phyloP scores from a whole-genome alignment of 768 basidiomycete species.

The Boletus vermiculosoides region DNA sequence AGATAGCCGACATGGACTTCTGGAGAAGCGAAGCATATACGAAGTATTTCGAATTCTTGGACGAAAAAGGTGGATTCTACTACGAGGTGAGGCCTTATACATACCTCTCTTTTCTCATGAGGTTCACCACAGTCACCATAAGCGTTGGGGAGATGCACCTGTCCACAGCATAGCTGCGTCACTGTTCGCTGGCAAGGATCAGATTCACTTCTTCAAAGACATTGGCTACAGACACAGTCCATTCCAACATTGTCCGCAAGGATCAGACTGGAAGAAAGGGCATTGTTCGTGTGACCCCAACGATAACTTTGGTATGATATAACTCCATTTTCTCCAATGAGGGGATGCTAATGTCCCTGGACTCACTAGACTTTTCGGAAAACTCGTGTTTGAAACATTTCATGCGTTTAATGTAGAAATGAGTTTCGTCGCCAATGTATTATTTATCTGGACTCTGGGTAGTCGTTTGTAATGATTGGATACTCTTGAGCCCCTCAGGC shows the following conservation, averaged over 20 bases:
- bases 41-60: constrained; percentile 81
- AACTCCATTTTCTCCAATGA: not conserved
- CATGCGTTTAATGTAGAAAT: constrained; percentile 26
- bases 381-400: constrained; percentile 32
- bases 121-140: constrained; percentile 5
- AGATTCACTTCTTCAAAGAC: constrained; percentile 94
- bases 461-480: not conserved
- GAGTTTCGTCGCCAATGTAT: not conserved
- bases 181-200: constrained; percentile 82
- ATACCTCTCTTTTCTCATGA: not conserved
- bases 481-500: not conserved
- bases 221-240: constrained; percentile 92
- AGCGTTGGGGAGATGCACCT: constrained; percentile 96
- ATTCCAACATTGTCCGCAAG: constrained; percentile 89
- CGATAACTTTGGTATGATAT: constrained; percentile 67
- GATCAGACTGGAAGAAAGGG: constrained; percentile 68
- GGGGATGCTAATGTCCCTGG: constrained; percentile 5
- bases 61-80: constrained; percentile 81
- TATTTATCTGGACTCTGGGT: not conserved
- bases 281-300: constrained; percentile 83
- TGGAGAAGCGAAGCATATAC: constrained; percentile 82
- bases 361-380: constrained; percentile 21
- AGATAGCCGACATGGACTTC: constrained; percentile 81
- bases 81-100: constrained; percentile 57
- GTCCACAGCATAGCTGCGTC: constrained; percentile 90